Evolutionary conservation across 805 yeast genomes (phyloP), one percentile per base, ranked within the genome.

Genomic region (Dipodascus geniculatus): DNA sequence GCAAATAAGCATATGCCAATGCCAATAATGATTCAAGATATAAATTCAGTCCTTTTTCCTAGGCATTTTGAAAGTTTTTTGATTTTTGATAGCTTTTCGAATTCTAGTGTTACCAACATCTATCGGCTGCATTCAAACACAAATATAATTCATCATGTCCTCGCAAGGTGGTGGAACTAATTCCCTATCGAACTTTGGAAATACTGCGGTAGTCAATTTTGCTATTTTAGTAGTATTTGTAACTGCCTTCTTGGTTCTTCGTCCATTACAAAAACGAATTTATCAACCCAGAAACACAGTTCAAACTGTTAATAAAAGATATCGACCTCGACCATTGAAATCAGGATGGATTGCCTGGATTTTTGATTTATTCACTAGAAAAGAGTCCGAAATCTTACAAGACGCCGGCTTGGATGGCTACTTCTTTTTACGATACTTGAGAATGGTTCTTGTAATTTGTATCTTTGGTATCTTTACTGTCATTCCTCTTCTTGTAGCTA

Each of bases 381-480:
- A 87, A 0, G 89, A 86, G 54, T 71, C 84, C 50, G 86, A 86
- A 63, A 74, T 90, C 53, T 79, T 91, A 55, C 82, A 83, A 59
- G 95, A 91, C 62, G 84, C 93, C 20, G 98, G 97, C 17, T 66
- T 91, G n/a, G 98, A 91, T 65, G 97, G 96, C 3, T 91, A 87
- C 71, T 83, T 93, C 64, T 91, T 90, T 67, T 70, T 89, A 57
- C 75, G 99, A 59, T 93, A 85, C 64, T 67, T 93, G 24, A 74
- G 78, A 51, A 62, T 85, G 38, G 71, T 87, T 57, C 71, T 78
- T 11, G 56, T 71, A 3, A 64, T 81, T 44, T 79, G 82, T 54
- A 73, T 81, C 1, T 70, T 80, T 48, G 85, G 87, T 2, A 67
- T 80, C 53, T 28, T 77, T 2, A 60, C 81, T 24, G 71, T 81